Evolutionary conservation across 2,329 filamentous ascomycete species (phyloP).

Genomic region (Myotisia sp.): DNA sequence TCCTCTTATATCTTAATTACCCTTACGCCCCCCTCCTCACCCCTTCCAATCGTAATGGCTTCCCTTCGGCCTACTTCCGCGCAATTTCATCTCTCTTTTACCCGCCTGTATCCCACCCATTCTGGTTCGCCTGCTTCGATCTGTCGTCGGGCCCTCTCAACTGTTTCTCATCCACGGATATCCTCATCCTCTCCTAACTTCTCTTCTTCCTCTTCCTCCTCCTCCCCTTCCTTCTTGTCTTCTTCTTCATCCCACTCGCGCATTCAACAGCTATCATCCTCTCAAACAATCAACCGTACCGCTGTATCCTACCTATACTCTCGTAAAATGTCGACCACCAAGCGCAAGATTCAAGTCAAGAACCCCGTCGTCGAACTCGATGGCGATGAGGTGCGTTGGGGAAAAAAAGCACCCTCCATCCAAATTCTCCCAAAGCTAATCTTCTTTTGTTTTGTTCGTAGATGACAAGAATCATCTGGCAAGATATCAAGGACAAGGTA

Average conservation of each 20-base stretch:
- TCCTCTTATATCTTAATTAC: neutral
- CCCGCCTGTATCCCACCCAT: constrained; percentile 13
- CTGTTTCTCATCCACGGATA: constrained; percentile 7
- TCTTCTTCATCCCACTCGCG: constrained; percentile 18
- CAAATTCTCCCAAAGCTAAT: constrained; percentile 5
- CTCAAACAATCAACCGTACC: constrained; percentile 4
- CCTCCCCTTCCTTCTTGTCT: constrained; percentile 15
- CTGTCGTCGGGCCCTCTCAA: constrained; percentile 6
- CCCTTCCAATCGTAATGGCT: constrained; percentile 18
- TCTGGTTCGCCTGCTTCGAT: constrained; percentile 5
- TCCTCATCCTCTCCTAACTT: too few species aligned
- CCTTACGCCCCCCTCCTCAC: neutral
- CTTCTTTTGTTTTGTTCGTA: constrained; percentile 25
- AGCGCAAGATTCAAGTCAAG: constrained; percentile 95
- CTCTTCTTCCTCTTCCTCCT: constrained; percentile 11
- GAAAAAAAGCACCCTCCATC: constrained; percentile 10
- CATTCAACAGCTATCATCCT: constrained; percentile 13
- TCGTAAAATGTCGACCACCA: constrained; percentile 33
- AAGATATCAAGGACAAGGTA: constrained; percentile 93
- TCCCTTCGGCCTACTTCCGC: constrained; percentile 28
- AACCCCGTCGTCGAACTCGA: constrained; percentile 97
- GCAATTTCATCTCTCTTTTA: constrained; percentile 23
- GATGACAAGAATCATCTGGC: constrained; percentile 99
- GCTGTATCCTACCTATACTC: constrained; percentile 16
- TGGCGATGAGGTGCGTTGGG: constrained; percentile 47